These are phyloP conservation scores for Penicillium sp. DNA, from an alignment of 2,329 filamentous ascomycete species.

Conservation along the genomic window DNA sequence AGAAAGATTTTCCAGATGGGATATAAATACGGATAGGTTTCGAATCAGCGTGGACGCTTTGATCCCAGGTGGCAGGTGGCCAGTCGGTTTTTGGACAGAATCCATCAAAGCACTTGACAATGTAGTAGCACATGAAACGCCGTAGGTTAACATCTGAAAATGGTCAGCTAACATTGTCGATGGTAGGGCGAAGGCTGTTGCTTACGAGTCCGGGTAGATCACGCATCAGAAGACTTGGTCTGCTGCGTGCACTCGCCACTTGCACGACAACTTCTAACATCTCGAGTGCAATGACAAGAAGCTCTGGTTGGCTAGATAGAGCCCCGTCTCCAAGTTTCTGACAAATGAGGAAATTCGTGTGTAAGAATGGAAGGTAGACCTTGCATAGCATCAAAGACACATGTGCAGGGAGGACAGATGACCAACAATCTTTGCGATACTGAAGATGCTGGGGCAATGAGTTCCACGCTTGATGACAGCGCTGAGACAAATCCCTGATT, in stretches of 20 bases:
- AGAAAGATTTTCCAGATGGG: slow-evolving; percentile 10
- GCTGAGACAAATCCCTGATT: slow-evolving; percentile 11
- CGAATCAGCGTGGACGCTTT: slow-evolving; percentile 13
- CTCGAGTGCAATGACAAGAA: slow-evolving; percentile 15
- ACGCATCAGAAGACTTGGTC: not conserved
- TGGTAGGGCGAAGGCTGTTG: not conserved
- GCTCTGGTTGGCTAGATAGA: slow-evolving; percentile 3
- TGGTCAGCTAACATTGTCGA: not conserved
- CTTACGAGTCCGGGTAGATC: slow-evolving; percentile 17
- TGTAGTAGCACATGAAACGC: slow-evolving; percentile 13
- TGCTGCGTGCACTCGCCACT: slow-evolving; percentile 12
- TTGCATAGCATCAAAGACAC: slow-evolving; percentile 15
- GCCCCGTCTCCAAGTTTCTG: slow-evolving; percentile 7
- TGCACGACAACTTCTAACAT: slow-evolving; percentile 18
- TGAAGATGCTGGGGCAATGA: slow-evolving; percentile 8
- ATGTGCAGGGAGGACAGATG: slow-evolving; percentile 4
- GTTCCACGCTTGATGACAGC: slow-evolving; percentile 14
- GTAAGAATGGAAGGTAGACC: slow-evolving; percentile 17
- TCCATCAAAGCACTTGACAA: slow-evolving; percentile 10
- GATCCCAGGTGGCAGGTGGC: slow-evolving; percentile 6
- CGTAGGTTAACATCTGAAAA: slow-evolving; percentile 13
- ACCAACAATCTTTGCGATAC: slow-evolving; percentile 14
- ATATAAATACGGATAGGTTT: slow-evolving; percentile 14
- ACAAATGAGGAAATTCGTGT: slow-evolving; percentile 17
- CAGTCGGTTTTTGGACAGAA: slow-evolving; percentile 2